Conservation (phyloP, 306 rosid genomes). For the Carpinus fangiana region DNA sequence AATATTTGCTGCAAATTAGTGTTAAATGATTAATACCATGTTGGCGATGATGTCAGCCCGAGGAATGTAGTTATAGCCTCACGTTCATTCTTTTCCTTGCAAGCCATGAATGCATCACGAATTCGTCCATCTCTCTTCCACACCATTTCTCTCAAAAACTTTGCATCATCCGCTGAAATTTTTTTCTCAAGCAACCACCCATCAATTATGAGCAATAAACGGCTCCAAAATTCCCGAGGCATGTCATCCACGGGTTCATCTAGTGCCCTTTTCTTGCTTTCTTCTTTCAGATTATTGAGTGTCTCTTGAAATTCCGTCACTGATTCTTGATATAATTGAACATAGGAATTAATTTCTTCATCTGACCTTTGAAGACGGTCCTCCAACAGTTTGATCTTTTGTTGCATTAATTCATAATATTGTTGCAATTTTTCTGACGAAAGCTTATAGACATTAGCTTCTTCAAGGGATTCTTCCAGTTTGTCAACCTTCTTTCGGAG, state of each 20-base stretch:
- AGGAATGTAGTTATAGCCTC: conserved; percentile 76
- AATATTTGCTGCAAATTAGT: conserved; percentile 15
- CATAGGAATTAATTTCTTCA: conserved; percentile 73
- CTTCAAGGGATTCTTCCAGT: conserved; percentile 77
- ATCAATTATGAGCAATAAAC: conserved; percentile 75
- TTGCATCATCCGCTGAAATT: conserved; percentile 65
- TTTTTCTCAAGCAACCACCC: conserved; percentile 91
- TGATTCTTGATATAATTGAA: conserved; percentile 83
- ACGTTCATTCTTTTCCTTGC: conserved; percentile 56
- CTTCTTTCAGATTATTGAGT: conserved; percentile 61
- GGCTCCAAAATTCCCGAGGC: conserved; percentile 97
- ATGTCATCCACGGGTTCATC: conserved; percentile 79
- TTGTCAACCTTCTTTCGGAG: conserved; percentile 72
- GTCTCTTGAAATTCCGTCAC: conserved; percentile 82
- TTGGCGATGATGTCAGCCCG: conserved; percentile 51
- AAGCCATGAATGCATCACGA: conserved; percentile 58
- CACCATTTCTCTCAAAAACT: conserved; percentile 70
- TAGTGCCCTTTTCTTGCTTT: conserved; percentile 62
- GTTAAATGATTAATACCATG: conserved; percentile 54
- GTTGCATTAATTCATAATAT: conserved; percentile 67
- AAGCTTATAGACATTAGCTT: conserved; percentile 57
- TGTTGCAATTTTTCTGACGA: conserved; percentile 79
- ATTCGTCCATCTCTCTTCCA: conserved; percentile 76
- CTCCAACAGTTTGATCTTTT: conserved; percentile 74
- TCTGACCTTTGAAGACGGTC: conserved; percentile 80